phyloP scores from a whole-genome alignment of 1,284 basidiomycete genomes.

The Puccinia horiana region DNA sequence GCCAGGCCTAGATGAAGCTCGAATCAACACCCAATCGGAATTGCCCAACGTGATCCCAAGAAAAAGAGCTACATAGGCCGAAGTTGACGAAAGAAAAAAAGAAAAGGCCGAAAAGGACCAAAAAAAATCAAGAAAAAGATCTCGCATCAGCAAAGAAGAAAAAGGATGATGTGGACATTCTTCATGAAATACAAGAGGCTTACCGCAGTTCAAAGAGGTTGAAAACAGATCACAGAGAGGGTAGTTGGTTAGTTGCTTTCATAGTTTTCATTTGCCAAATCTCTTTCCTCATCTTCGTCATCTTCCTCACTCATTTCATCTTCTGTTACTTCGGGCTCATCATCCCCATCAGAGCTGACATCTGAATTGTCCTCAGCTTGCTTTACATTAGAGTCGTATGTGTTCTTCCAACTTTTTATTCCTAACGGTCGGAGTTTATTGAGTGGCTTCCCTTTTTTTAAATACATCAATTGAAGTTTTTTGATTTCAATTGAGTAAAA shows the following conservation, averaged over 20 bases:
- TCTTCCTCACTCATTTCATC: background rate
- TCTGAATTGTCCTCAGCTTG: background rate
- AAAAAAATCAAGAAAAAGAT: no score
- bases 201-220: no score
- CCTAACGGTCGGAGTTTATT: background rate
- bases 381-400: background rate
- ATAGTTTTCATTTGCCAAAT: background rate
- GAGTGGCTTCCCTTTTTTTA: background rate
- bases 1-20: background rate
- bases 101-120: background rate
- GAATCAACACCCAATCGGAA: background rate
- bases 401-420: background rate
- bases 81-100: background rate
- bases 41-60: background rate
- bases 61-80: background rate
- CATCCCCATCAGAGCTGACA: background rate
- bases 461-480: background rate
- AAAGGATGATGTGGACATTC: background rate
- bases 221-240: background rate
- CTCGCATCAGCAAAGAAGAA: background rate
- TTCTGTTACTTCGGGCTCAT: background rate
- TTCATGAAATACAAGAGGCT: background rate
- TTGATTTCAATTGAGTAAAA: background rate
- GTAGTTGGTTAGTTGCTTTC: background rate
- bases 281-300: background rate